phyloP scores from a whole-genome alignment of 345 rosid genomes.

The Acer saccharum region DNA sequence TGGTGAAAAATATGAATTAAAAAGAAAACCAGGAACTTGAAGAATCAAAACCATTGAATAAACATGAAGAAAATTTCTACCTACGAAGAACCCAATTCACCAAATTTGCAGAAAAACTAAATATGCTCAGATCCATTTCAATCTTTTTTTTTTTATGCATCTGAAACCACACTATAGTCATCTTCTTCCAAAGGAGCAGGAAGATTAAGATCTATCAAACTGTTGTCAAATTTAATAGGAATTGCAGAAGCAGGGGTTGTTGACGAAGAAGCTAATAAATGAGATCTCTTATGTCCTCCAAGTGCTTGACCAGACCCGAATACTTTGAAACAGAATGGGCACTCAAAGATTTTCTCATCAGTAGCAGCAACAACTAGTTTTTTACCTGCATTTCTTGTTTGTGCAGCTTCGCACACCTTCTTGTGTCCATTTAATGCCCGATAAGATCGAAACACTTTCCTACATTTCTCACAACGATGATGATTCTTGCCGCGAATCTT shows the following conservation, averaged over 20 bases:
- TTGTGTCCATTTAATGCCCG: constrained; percentile 57
- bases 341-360: constrained; percentile 42
- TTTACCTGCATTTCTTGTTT: constrained; percentile 28
- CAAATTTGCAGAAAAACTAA: neutral
- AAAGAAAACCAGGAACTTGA: neutral
- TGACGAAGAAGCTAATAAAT: constrained; percentile 39
- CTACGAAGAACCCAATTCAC: constrained; percentile 11
- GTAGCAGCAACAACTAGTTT: neutral
- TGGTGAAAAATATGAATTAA: constrained; percentile 8
- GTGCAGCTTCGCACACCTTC: constrained; percentile 27
- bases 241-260: constrained; percentile 13
- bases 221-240: constrained; percentile 31
- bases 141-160: constrained; percentile 30
- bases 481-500: constrained; percentile 24
- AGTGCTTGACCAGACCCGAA: constrained; percentile 81
- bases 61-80: constrained; percentile 5
- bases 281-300: constrained; percentile 87
- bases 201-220: constrained; percentile 87
- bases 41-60: constrained; percentile 6
- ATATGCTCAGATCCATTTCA: neutral
- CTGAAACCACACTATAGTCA: constrained; percentile 51
- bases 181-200: constrained; percentile 87
- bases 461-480: constrained; percentile 59
- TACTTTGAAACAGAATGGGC: constrained; percentile 65
- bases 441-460: constrained; percentile 55